Evolutionary conservation across 768 basidiomycete genomes (phyloP).

Genomic region (Stropharia rugosoannulata): DNA sequence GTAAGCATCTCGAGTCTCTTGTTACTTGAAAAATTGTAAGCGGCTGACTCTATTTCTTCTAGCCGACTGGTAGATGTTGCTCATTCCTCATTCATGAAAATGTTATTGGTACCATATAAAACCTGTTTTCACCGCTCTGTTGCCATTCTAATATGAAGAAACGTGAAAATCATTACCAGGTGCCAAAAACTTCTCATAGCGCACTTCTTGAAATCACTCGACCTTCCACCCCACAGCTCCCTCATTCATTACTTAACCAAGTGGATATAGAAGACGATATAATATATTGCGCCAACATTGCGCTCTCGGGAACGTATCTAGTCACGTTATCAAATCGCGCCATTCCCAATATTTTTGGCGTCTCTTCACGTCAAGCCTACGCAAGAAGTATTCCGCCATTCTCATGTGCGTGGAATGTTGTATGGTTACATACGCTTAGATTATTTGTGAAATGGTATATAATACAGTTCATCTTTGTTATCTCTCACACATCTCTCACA

Average conservation of each 20-base stretch:
- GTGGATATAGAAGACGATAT: too few relatives aligned
- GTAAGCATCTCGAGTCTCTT: conserved; percentile 7
- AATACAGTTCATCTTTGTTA: background rate
- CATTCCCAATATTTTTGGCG: conserved; percentile 17
- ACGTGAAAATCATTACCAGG: background rate
- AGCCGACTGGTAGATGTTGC: conserved; percentile 10
- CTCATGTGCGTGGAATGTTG: conserved; percentile 8
- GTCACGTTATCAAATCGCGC: conserved; percentile 22
- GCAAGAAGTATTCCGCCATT: conserved; percentile 12
- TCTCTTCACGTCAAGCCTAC: conserved; percentile 20
- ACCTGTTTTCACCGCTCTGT: background rate
- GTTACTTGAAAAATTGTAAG: background rate
- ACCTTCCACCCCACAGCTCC: too few relatives aligned
- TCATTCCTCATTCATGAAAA: conserved; percentile 12
- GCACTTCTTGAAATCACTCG: too few relatives aligned
- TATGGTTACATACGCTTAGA: background rate
- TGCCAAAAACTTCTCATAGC: too few relatives aligned
- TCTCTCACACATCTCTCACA: background rate
- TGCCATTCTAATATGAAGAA: background rate
- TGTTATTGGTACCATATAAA: conserved; percentile 9
- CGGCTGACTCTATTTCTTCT: background rate
- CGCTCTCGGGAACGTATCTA: background rate
- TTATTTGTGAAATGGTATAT: background rate
- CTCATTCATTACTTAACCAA: too few relatives aligned
- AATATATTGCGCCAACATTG: background rate